These are phyloP conservation scores for Mitragyna speciosa DNA, from an alignment of 257 asterid species.

Conservation along the genomic window DNA sequence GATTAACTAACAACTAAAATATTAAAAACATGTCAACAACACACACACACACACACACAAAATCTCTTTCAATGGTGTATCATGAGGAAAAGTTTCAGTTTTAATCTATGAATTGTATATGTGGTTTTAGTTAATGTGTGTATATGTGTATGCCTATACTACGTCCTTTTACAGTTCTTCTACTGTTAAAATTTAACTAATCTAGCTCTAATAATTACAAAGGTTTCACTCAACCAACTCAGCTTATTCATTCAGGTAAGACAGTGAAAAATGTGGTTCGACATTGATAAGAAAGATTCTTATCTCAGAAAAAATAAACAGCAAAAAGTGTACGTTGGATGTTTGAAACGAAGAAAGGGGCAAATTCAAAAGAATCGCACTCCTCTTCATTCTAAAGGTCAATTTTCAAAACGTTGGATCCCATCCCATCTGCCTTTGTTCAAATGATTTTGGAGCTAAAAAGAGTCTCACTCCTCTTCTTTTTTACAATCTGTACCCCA, in stretches of 20 bases:
- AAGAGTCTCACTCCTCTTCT: neutral
- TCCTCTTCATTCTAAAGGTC: neutral
- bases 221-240: neutral
- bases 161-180: neutral
- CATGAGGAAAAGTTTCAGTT: too few species aligned
- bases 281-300: neutral
- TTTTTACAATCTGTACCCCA: constrained; percentile 19
- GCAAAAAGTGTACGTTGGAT: constrained; percentile 31
- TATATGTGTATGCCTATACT: neutral
- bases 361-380: constrained; percentile 7
- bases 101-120: too few species aligned
- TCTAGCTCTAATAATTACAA: neutral
- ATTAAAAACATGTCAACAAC: too few species aligned
- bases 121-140: too few species aligned
- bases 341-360: constrained; percentile 33
- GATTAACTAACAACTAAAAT: neutral
- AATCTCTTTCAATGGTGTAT: too few species aligned
- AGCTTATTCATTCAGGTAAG: neutral
- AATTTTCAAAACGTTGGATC: constrained; percentile 42
- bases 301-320: neutral
- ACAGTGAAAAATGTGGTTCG: neutral
- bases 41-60: too few species aligned
- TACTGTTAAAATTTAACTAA: neutral
- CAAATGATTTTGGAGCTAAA: constrained; percentile 30
- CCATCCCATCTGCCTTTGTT: constrained; percentile 32